Evolutionary conservation across 1,284 basidiomycete genomes (phyloP).

Genomic region (Anthracocystis setariae): DNA sequence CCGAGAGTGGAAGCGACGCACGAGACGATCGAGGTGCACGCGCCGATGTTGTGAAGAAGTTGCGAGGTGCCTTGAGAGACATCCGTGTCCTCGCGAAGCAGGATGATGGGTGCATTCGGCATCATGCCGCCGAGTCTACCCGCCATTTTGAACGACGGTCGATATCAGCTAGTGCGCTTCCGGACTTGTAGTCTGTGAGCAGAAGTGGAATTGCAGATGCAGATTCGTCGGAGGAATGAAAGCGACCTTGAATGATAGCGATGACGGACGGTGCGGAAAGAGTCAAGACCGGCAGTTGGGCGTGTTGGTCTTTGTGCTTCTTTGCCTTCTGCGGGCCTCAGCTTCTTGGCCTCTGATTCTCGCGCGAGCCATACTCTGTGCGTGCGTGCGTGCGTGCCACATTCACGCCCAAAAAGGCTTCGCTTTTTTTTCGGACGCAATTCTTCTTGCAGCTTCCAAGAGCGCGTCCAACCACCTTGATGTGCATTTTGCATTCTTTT

Average conservation of each 20-base stretch:
- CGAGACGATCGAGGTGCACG: slow-evolving; percentile 62
- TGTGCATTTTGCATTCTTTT: slow-evolving; percentile 7
- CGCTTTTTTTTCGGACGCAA: slow-evolving; percentile 7
- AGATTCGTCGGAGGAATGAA: no score
- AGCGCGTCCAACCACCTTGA: background rate
- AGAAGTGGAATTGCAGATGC: no score
- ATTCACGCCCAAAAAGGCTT: background rate
- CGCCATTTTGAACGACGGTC: slow-evolving; percentile 29
- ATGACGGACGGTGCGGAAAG: slow-evolving; percentile 9
- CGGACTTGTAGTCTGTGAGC: no score
- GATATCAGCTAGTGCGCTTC: background rate
- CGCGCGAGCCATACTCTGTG: slow-evolving; percentile 25
- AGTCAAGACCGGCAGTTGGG: background rate
- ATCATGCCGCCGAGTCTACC: slow-evolving; percentile 56
- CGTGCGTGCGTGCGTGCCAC: background rate
- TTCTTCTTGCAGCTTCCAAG: slow-evolving; percentile 50
- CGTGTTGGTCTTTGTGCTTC: slow-evolving; percentile 46
- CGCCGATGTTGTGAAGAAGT: slow-evolving; percentile 89
- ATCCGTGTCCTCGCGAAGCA: slow-evolving; percentile 81
- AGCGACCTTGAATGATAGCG: background rate
- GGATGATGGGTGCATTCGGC: slow-evolving; percentile 62
- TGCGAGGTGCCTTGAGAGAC: slow-evolving; percentile 94
- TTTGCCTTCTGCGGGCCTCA: slow-evolving; percentile 7
- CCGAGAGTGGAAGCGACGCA: slow-evolving; percentile 86
- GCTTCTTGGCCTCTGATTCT: slow-evolving; percentile 16